phyloP scores from a whole-genome alignment of 2,329 filamentous ascomycete species.

The Aureobasidium subglaciale region DNA sequence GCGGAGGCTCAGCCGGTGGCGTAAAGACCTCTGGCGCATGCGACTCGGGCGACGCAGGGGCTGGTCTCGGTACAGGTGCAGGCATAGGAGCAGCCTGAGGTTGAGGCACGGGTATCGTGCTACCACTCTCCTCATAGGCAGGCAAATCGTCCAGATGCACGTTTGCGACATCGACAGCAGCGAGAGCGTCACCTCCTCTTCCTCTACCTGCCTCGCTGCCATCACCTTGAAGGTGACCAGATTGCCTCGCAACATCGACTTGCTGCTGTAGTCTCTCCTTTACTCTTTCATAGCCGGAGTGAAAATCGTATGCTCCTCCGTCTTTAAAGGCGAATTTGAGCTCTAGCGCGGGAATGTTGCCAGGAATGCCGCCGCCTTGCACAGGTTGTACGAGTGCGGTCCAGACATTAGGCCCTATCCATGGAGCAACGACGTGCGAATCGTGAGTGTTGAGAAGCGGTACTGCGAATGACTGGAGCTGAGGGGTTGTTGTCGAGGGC shows the following conservation, averaged over 20 bases:
- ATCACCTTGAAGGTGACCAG: slow-evolving; percentile 45
- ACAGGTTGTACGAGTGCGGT: slow-evolving; percentile 73
- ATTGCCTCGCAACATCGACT: slow-evolving; percentile 65
- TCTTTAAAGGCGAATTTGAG: slow-evolving; percentile 87
- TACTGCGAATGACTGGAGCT: slow-evolving; percentile 80
- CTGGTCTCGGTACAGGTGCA: background rate
- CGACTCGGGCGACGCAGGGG: background rate
- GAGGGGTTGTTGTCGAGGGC: slow-evolving; percentile 57
- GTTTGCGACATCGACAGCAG: slow-evolving; percentile 50
- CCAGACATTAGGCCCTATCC: slow-evolving; percentile 92
- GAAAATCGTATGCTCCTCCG: slow-evolving; percentile 89
- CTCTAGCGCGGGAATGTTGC: slow-evolving; percentile 65
- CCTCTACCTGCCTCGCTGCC: slow-evolving; percentile 28
- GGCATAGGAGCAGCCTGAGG: slow-evolving; percentile 26
- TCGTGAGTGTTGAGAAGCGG: slow-evolving; percentile 85
- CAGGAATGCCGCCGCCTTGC: slow-evolving; percentile 72
- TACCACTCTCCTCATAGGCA: slow-evolving; percentile 63
- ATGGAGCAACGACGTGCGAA: slow-evolving; percentile 77
- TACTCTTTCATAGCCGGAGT: slow-evolving; percentile 72
- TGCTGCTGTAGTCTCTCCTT: slow-evolving; percentile 78
- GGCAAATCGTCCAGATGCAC: slow-evolving; percentile 82
- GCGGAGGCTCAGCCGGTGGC: slow-evolving; percentile 68
- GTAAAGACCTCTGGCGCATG: slow-evolving; percentile 29
- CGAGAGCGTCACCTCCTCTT: slow-evolving; percentile 34
- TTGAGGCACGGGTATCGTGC: slow-evolving; percentile 18